Evolutionary conservation across 306 rosid species (phyloP).

Genomic region (Begonia loranthoides): DNA sequence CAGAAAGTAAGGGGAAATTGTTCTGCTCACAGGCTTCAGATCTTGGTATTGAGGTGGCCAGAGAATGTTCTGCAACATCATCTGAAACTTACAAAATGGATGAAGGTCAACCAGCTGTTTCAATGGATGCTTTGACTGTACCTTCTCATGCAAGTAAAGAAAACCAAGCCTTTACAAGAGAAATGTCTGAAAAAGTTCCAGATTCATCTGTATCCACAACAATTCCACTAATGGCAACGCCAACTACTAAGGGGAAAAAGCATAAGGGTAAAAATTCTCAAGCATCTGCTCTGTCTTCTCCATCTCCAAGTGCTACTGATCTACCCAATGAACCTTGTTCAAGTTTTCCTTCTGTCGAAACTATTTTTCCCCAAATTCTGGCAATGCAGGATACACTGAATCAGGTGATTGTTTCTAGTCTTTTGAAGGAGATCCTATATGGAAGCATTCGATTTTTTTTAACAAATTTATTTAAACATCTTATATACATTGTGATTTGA

Average conservation of each 20-base stretch:
- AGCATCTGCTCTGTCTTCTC: constrained; percentile 37
- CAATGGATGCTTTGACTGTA: constrained; percentile 27
- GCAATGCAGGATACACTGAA: constrained; percentile 71
- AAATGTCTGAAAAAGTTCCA: constrained; percentile 45
- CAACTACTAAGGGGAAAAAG: constrained; percentile 59
- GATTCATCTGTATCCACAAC: constrained; percentile 33
- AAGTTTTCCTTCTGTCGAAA: constrained; percentile 39
- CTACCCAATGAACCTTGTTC: constrained; percentile 41
- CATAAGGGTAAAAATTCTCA: constrained; percentile 70
- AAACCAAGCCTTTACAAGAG: constrained; percentile 41
- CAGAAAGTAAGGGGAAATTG: constrained; percentile 50
- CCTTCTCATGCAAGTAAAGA: constrained; percentile 41
- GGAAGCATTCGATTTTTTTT: neutral
- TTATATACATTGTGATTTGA: too few relatives aligned
- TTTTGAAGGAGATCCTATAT: neutral
- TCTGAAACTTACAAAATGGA: constrained; percentile 38
- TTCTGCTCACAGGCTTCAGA: constrained; percentile 95
- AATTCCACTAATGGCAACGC: constrained; percentile 26
- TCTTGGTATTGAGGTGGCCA: constrained; percentile 91
- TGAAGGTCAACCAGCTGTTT: constrained; percentile 37
- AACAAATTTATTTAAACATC: neutral
- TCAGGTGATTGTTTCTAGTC: constrained; percentile 40
- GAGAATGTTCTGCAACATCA: constrained; percentile 59
- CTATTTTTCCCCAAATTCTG: constrained; percentile 41
- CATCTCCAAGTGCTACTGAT: constrained; percentile 43